Conservation (phyloP, 1,284 basidiomycete genomes). For the Fomitiporia mediterranea region DNA sequence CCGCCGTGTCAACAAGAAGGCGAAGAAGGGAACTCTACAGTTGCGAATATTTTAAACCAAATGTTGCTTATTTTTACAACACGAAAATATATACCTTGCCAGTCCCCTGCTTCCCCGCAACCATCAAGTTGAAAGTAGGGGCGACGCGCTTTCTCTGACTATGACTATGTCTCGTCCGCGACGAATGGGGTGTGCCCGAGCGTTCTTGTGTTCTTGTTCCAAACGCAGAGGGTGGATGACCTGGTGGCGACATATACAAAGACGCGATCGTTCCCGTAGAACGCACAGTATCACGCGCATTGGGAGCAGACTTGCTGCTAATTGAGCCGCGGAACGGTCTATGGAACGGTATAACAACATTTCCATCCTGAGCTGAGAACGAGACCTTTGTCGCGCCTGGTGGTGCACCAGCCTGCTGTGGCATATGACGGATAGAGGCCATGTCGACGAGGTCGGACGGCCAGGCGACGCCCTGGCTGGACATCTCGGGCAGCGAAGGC, state of each 20-base stretch:
- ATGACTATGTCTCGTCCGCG: conserved; percentile 48
- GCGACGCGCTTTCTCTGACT: conserved; percentile 50
- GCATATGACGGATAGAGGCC: conserved; percentile 44
- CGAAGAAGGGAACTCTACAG: conserved; percentile 58
- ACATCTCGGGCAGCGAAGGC: conserved; percentile 72
- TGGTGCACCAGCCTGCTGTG: conserved; percentile 31
- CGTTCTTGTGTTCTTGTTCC: conserved; percentile 41
- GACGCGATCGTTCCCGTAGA: conserved; percentile 53
- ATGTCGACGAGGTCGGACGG: conserved; percentile 73
- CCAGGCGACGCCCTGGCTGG: conserved; percentile 70
- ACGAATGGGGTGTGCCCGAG: conserved; percentile 31
- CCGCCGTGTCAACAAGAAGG: conserved; percentile 68
- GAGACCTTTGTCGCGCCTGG: conserved; percentile 62
- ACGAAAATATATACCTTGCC: conserved; percentile 44
- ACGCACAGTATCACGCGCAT: conserved; percentile 27
- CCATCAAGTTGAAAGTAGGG: conserved; percentile 81
- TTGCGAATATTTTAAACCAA: not conserved
- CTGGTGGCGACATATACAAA: conserved; percentile 50
- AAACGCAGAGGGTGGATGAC: conserved; percentile 52
- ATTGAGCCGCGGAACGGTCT: conserved; percentile 66
- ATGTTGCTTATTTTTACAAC: not conserved
- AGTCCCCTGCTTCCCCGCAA: conserved; percentile 71
- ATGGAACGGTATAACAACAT: conserved; percentile 64
- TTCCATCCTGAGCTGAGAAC: conserved; percentile 41
- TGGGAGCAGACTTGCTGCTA: conserved; percentile 27